Evolutionary conservation across 306 rosid species (phyloP).

Genomic region (Phaseolus lunatus): DNA sequence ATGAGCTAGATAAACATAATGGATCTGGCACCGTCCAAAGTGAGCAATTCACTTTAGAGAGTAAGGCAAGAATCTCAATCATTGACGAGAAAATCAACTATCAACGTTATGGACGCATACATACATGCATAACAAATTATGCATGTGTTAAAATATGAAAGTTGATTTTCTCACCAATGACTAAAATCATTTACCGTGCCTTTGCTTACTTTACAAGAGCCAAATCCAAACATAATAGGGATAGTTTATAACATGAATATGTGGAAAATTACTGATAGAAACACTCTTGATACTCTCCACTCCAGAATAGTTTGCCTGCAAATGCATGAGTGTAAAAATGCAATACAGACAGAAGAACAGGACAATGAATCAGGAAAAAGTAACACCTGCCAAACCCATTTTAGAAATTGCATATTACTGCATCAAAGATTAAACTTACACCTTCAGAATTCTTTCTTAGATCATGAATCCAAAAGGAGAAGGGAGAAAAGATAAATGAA

Average conservation of each 20-base stretch:
- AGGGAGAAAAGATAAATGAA: constrained; percentile 43
- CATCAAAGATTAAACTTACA: constrained; percentile 3
- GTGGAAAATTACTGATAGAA: constrained; percentile 13
- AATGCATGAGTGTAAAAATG: constrained; percentile 18
- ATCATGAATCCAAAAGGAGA: constrained; percentile 32
- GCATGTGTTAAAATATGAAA: background rate
- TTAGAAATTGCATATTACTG: constrained; percentile 26
- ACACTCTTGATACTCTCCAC: constrained; percentile 24
- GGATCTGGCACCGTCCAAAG: background rate
- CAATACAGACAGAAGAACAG: constrained; percentile 6
- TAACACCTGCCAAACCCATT: constrained; percentile 27
- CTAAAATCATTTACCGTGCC: background rate
- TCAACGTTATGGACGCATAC: background rate
- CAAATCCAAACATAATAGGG: background rate
- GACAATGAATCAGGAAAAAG: constrained; percentile 15
- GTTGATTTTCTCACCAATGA: background rate
- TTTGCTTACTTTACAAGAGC: background rate
- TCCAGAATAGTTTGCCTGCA: constrained; percentile 18
- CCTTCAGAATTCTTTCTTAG: background rate
- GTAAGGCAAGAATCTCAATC: background rate
- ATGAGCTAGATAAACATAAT: background rate
- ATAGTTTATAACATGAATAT: background rate
- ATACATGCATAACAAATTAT: background rate
- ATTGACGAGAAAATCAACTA: background rate
- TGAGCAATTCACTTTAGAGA: background rate